Evolutionary conservation across 2,329 filamentous ascomycete species (phyloP).

Genomic region (Fusarium succisae): DNA sequence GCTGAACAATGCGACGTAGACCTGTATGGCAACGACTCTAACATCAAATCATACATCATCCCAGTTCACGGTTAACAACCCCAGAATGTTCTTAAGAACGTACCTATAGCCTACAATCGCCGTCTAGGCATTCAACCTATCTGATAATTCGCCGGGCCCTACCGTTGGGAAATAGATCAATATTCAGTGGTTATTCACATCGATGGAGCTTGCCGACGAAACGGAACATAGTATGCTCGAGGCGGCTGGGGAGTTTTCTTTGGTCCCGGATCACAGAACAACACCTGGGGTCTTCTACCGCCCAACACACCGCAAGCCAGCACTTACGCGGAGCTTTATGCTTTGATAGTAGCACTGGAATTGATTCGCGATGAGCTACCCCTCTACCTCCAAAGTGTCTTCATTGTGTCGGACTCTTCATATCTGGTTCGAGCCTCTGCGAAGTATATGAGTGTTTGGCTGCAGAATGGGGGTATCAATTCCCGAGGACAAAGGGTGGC

Average conservation of each 20-base stretch:
- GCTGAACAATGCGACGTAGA: neutral
- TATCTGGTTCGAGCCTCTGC: neutral
- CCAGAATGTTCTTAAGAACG: neutral
- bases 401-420: neutral
- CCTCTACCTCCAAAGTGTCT: fast-evolving
- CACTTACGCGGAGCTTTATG: neutral
- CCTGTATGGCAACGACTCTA: too few relatives aligned
- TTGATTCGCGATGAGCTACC: neutral
- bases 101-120: neutral
- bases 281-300: neutral
- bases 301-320: neutral
- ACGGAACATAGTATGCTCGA: neutral
- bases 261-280: neutral
- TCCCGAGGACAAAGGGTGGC: neutral
- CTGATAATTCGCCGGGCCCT: neutral
- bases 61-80: neutral
- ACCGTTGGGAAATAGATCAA: neutral
- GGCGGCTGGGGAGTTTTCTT: neutral
- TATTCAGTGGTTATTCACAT: neutral
- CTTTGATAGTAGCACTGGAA: fast-evolving
- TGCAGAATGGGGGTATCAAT: neutral
- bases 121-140: neutral
- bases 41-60: too few relatives aligned
- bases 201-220: neutral
- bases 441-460: neutral